Evolutionary conservation across 1,284 basidiomycete genomes (phyloP), one percentile per base, ranked within the genome.

Genomic region (Puccinia horiana): DNA sequence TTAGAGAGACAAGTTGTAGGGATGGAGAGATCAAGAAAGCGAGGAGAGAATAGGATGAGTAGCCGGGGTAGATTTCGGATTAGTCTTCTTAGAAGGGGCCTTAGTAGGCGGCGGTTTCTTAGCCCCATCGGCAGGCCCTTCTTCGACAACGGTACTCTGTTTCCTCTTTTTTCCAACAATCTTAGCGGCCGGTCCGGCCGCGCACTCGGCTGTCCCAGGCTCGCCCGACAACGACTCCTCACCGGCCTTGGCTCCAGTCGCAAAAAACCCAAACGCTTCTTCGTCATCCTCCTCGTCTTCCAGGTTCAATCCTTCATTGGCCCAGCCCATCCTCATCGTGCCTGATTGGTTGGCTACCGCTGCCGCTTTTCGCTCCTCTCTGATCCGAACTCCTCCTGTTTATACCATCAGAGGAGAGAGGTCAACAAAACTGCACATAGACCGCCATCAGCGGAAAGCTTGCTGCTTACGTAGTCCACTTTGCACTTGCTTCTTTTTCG

Each of bases 211-310:
- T n/a, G 37, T 40, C n/a, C 20, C 54, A 16, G 11, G 40, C 11
- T 73, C 58, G 35, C 63, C 78, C 16, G 42, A 12, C 32, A 49
- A 26, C 2, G 56, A 4, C 20, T 54, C 54, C 3, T 18, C 23
- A 4, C 54, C 54, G 12, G 35, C 20, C 42, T 42, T 74, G 20
- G 56, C n/a, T 8, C 40, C 20, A 56, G 69, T 76, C 23, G 72
- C 61, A 67, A 81, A 81, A 67, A 81, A 81, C 5, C 80, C 72
- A 52, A 81, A 81, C 32, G 80, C 80, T 56, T 81, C 80, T 69
- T 81, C 79, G 11, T 72, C 72, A 32, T 81, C 80, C 16, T 81
- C 80, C 16, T 73, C 67, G 6, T 81, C 80, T 14, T 63, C 42
- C 23, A 44, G 35, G 14, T 44, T 61, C 32, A 61, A 16, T 14